Evolutionary conservation across 179 eudicot species (phyloP).

Genomic region (Dionaea muscipula): DNA sequence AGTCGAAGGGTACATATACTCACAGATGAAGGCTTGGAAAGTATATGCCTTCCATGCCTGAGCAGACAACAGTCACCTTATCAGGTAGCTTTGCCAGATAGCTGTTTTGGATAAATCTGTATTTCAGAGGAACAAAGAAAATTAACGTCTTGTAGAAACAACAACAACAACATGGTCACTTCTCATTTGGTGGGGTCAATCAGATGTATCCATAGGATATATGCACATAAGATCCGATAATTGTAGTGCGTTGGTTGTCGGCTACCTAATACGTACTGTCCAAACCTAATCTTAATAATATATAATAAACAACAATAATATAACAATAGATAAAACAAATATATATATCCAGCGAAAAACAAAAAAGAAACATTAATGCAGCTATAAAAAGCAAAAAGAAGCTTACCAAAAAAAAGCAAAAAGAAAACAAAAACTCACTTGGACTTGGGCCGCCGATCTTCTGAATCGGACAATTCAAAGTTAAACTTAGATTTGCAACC

Average conservation of each 20-base stretch:
- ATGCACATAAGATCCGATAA: too few species aligned
- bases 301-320: too few species aligned
- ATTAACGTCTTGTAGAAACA: too few species aligned
- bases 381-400: neutral
- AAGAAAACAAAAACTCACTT: conserved; percentile 23
- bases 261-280: too few species aligned
- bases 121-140: neutral
- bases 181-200: too few species aligned
- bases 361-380: neutral
- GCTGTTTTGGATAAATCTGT: conserved; percentile 31
- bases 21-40: conserved; percentile 60
- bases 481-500: conserved; percentile 61
- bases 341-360: too few species aligned
- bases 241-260: too few species aligned
- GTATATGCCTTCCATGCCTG: conserved; percentile 57
- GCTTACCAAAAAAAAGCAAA: neutral
- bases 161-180: too few species aligned
- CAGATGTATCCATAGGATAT: too few species aligned
- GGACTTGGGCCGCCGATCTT: conserved; percentile 29
- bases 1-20: conserved; percentile 17
- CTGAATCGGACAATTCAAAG: conserved; percentile 67
- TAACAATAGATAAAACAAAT: too few species aligned
- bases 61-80: conserved; percentile 56
- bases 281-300: too few species aligned
- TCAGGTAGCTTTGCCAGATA: conserved; percentile 43